phyloP scores from a whole-genome alignment of 768 basidiomycete species.

The Pleurotus sapidus region DNA sequence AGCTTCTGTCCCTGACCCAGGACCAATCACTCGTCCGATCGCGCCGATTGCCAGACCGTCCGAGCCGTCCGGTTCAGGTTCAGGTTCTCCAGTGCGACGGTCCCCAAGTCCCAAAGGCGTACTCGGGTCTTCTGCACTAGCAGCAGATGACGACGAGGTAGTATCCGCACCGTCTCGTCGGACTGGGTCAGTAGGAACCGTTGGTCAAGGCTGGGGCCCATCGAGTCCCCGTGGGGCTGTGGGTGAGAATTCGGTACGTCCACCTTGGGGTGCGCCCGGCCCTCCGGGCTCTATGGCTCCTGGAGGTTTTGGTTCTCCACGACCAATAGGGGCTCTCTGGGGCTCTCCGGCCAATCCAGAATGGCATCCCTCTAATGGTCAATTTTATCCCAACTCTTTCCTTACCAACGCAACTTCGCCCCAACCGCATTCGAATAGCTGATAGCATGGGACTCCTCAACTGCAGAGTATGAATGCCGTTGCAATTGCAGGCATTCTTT shows the following conservation, averaged over 20 bases:
- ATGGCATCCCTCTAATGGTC: conserved; percentile 44
- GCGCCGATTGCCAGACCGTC: conserved; percentile 72
- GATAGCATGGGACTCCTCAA: background rate
- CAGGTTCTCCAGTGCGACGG: conserved; percentile 51
- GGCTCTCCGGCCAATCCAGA: conserved; percentile 30
- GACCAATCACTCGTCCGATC: conserved; percentile 60
- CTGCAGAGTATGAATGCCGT: background rate
- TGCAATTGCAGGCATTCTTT: background rate
- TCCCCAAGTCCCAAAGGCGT: conserved; percentile 61
- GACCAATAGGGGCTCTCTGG: conserved; percentile 33
- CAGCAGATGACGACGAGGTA: conserved; percentile 80
- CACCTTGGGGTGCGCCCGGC: conserved; percentile 45
- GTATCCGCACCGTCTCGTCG: conserved; percentile 43
- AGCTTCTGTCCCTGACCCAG: conserved; percentile 41
- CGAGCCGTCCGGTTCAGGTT: conserved; percentile 57
- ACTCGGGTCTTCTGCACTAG: conserved; percentile 74
- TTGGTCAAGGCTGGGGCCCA: conserved; percentile 49
- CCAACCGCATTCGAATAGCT: conserved; percentile 26
- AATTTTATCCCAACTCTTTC: conserved; percentile 48
- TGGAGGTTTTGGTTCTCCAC: conserved; percentile 17
- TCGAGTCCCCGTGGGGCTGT: conserved; percentile 43
- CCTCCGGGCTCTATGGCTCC: conserved; percentile 28
- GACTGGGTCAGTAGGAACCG: conserved; percentile 31
- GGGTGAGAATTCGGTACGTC: conserved; percentile 30
- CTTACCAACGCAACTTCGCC: conserved; percentile 48